Conservation (phyloP, 805 yeast genomes). For the Saturnispora sanitii region DNA sequence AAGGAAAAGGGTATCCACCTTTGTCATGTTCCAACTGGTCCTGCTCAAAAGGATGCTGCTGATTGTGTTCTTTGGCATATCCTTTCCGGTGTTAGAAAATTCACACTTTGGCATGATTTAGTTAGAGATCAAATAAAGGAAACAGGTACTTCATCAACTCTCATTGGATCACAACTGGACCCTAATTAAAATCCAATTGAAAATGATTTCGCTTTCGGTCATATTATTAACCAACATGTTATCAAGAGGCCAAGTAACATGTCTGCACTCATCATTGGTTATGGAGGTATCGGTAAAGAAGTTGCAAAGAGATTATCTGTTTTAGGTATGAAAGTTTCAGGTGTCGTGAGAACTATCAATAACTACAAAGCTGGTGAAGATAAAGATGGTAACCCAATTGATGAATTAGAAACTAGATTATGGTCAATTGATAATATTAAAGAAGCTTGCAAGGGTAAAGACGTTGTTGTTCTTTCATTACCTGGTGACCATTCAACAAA, state of each 20-base stretch:
- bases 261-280: slow-evolving; percentile 56
- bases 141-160: slow-evolving; percentile 22
- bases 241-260: slow-evolving; percentile 29
- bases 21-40: slow-evolving; percentile 51
- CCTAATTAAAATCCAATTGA: slow-evolving; percentile 10
- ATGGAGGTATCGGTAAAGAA: slow-evolving; percentile 64
- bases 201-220: slow-evolving; percentile 14
- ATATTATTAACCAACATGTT: slow-evolving; percentile 9
- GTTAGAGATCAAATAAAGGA: slow-evolving; percentile 19
- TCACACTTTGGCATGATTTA: slow-evolving; percentile 35
- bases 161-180: slow-evolving; percentile 31
- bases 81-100: slow-evolving; percentile 50
- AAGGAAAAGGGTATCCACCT: slow-evolving; percentile 34
- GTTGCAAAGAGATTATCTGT: slow-evolving; percentile 46
- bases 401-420: slow-evolving; percentile 35
- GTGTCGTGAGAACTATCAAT: slow-evolving; percentile 39
- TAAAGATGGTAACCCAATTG: slow-evolving; percentile 23
- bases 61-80: slow-evolving; percentile 56
- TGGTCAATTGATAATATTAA: slow-evolving; percentile 38
- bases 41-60: slow-evolving; percentile 52
- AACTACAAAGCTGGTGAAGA: slow-evolving; percentile 26
- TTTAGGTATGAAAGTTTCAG: slow-evolving; percentile 58
- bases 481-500: slow-evolving; percentile 55
- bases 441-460: slow-evolving; percentile 28
- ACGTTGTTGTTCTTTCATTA: slow-evolving; percentile 54